Evolutionary conservation across 108 stramenopile genomes (phyloP).

Genomic region (Cyclotella sp.): DNA sequence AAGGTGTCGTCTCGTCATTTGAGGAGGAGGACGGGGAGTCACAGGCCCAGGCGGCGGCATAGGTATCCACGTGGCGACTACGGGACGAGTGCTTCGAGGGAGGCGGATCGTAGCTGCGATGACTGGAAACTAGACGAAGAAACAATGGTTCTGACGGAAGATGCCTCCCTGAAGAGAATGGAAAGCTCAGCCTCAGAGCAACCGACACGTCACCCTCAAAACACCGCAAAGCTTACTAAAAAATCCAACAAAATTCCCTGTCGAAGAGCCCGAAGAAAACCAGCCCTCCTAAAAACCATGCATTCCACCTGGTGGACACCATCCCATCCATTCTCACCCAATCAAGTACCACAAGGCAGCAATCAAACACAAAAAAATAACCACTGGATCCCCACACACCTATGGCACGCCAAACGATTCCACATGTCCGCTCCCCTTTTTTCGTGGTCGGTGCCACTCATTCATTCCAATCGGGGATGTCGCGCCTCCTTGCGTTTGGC

Average conservation of each 20-base stretch:
- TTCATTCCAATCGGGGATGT: slow-evolving; percentile 78
- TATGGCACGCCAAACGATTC: slow-evolving; percentile 90
- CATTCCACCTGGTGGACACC: slow-evolving; percentile 45
- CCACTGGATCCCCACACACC: slow-evolving; percentile 79
- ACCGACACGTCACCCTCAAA: neutral
- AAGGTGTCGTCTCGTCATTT: slow-evolving; percentile 80
- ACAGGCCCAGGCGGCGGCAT: slow-evolving; percentile 58
- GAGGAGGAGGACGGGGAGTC: slow-evolving; percentile 74
- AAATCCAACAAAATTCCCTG: slow-evolving; percentile 21
- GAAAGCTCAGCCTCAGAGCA: neutral
- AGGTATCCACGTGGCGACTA: slow-evolving; percentile 54
- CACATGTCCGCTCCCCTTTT: slow-evolving; percentile 61
- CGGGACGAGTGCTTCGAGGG: neutral
- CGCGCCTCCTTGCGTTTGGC: slow-evolving; percentile 73
- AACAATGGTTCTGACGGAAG: neutral
- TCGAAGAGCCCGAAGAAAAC: slow-evolving; percentile 52
- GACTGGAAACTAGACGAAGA: slow-evolving; percentile 3
- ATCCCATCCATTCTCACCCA: neutral
- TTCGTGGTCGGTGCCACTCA: slow-evolving; percentile 75
- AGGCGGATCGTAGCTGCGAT: slow-evolving; percentile 11
- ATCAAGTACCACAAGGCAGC: slow-evolving; percentile 14
- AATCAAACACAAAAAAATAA: neutral
- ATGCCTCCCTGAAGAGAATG: neutral
- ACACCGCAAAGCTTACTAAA: neutral
- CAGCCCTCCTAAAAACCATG: slow-evolving; percentile 25